Evolutionary conservation across 306 rosid species (phyloP), one percentile per base, ranked within the genome.

Genomic region (Arachis stenosperma): DNA sequence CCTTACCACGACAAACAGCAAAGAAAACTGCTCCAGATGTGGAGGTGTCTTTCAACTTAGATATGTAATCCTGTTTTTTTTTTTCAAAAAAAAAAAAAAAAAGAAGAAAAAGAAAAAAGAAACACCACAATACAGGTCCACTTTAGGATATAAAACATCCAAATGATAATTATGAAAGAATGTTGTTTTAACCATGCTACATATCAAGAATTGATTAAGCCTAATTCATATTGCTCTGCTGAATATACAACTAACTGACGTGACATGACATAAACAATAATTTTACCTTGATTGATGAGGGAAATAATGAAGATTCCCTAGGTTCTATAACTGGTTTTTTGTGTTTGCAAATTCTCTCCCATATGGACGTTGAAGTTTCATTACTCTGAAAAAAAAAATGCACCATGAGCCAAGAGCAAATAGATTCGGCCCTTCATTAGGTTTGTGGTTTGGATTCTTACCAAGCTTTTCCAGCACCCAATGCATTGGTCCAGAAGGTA

Each of bases 1-100:
- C 98, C 89, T 93, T 93, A 69, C 98, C 97, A 13, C 97, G 96
- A 82, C 98, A 93, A 67, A 93, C 97, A 50, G 97, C 97, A 58
- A 93, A 93, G 81, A 93, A 91, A 39, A 89, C 83, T 65, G 98
- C 98, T 83, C 98, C 98, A 67, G 94, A 86, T 65, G 81, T 69
- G 71, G 98, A 86, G 82, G 82, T 76, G 74, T 91, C 96, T 81
- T 90, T 86, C 85, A 93, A 86, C 82, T 86, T 93, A 62, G 90
- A 70, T 79, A 86, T 85, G 82, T 89, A 93, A 77, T 93, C 98
- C 98, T 93, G 89, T 81, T 79, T 46, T 33, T 33, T 33, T 22
- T 22, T 22, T 22, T 22, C 0, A 1, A 33, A 33, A 33, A 33
- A 2, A 33, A 33, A 33, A 2, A 33, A 2, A 33, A 33, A 33